Base-by-base conservation (phyloP, 2,329 filamentous ascomycete genomes). In the Fusarium odoratissimum region DNA sequence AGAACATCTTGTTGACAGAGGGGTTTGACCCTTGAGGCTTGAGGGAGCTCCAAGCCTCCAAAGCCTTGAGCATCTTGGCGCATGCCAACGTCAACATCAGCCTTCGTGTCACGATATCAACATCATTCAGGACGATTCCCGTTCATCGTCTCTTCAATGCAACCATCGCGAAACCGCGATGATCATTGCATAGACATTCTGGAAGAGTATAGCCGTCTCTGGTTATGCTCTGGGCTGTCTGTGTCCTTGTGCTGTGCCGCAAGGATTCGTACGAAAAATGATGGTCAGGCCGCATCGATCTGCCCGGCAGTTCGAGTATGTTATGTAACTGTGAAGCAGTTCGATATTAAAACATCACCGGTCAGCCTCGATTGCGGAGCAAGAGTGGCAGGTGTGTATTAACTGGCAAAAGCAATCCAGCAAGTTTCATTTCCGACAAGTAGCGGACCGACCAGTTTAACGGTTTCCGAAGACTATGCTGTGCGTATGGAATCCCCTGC, bases 361-460 rank as follows among this genome's bases (percentile, higher is more conserved):
- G 25, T 28, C 35, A 49, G 25, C 42, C 59, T 60, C 45, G 33
- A 66, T 40, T 51, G 44, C 33, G 42, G 46, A 51, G 42, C 23
- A 35, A 51, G 41, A 58, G 23, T 37, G 33, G 30, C 14, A 33
- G 41, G 23, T 31, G 33, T 44, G 42, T 41, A 40, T 42, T n/a
- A 30, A 65, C 38, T 52, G 51, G 58, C 61, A 76, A 75, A 76
- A 76, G 74, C 72, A 77, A 76, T 51, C 48, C 31, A 40, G 45
- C 52, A 62, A 54, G 54, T 58, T 71, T 77, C 75, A 77, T 77
- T 64, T 77, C 71, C 68, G 73, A 51, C 69, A 63, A 60, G 62
- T 67, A 60, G 61, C 64, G 58, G 58, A 35, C 67, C 33, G 68
- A 60, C 44, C 25, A 67, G 62, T 54, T 63, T 54, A 60, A 60